Evolutionary conservation across 306 rosid genomes (phyloP), one percentile per base, ranked within the genome.

Genomic region (Quercus robur): DNA sequence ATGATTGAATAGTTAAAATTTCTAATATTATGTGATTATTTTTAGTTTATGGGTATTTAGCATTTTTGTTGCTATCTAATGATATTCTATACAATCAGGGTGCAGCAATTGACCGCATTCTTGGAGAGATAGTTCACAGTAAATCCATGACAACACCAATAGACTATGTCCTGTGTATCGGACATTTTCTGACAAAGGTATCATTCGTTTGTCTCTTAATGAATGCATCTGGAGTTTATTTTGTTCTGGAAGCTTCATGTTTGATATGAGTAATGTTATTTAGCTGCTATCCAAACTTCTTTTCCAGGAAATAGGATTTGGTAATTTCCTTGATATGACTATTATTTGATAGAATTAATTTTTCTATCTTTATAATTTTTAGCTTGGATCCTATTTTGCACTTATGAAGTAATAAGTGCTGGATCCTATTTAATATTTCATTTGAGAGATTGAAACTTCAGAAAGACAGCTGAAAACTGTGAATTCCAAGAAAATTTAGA

Each of bases 101-200:
- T 81, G 97, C 99, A 62, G 99, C 98, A 55, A 91, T 95, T 69
- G 99, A 95, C 81, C 97, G 99, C 76, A 95, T 95, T 77, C 63
- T 95, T 72, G 98, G 98, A 79, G 99, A 95, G 91, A 93, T 95
- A 61, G 93, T 95, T 80, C 98, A 95, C 81, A 93, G 94, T 84
- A 91, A 91, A 88, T 88, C 93, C 83, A 90, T 96, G 99, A 91
- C 89, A 28, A 81, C 93, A 15, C 97, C 99, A 77, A 95, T 95
- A 33, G 99, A 93, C 80, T 91, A 89, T 77, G 99, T 95, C 64
- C 85, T 95, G 18, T 95, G 97, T 84, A 67, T 93, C 52, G 99
- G 99, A 59, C 99, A 95, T 84, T 96, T 96, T 91, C 94, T 93
- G 35, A 87, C 89, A n/a, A 95, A 95, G 99, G 99, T 95, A 88